phyloP scores from a whole-genome alignment of 192 early-diverging fungal genomes.

The Coemansia sp. region DNA sequence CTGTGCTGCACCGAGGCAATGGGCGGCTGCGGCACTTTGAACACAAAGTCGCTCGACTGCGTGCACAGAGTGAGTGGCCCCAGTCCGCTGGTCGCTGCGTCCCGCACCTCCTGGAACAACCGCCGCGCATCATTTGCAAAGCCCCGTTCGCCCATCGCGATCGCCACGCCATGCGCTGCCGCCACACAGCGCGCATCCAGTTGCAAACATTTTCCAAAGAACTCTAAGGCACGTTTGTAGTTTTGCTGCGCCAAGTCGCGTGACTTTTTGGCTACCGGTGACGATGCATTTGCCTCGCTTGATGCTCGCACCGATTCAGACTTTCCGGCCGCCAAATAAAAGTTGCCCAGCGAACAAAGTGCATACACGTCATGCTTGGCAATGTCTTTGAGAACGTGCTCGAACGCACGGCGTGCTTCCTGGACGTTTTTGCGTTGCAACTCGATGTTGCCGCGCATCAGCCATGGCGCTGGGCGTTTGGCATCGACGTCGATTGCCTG shows the following conservation, averaged over 20 bases:
- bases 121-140: constrained; percentile 60
- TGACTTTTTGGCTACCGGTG: constrained; percentile 17
- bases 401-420: constrained; percentile 71
- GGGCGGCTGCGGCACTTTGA: constrained; percentile 10
- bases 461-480: constrained; percentile 63
- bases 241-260: constrained; percentile 23
- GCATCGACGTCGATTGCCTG: constrained; percentile 64
- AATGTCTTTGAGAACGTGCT: constrained; percentile 73
- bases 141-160: constrained; percentile 74
- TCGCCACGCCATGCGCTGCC: constrained; percentile 84
- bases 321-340: constrained; percentile 67
- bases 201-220: constrained; percentile 73
- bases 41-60: constrained; percentile 28
- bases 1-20: neutral
- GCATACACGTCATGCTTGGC: constrained; percentile 80
- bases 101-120: constrained; percentile 67
- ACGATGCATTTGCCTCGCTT: constrained; percentile 3
- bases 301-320: constrained; percentile 19
- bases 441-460: constrained; percentile 73
- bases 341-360: constrained; percentile 78
- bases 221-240: constrained; percentile 76
- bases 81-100: constrained; percentile 48
- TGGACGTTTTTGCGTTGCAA: constrained; percentile 60
- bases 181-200: constrained; percentile 70
- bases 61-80: constrained; percentile 21